Conservation (phyloP, 257 asterid genomes). For the Solanum corneliomulleri region DNA sequence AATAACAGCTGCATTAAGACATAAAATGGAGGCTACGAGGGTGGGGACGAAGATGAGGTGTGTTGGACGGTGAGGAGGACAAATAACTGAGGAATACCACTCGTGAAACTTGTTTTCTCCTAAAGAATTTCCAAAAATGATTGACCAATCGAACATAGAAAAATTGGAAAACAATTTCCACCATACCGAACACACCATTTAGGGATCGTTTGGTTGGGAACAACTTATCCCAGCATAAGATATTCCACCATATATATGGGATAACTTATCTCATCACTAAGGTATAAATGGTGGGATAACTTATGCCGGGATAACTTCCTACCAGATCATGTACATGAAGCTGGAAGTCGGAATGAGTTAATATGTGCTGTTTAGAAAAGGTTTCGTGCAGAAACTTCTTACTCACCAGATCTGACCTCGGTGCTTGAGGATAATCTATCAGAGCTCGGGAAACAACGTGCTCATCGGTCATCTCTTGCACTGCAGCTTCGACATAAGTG, state of each 20-base stretch:
- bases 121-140: background rate
- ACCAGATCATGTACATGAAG: background rate
- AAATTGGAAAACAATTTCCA: background rate
- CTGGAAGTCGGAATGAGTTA: background rate
- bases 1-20: background rate
- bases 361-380: background rate
- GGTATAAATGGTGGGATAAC: too few relatives aligned
- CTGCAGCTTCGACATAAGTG: slow-evolving; percentile 5
- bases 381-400: background rate
- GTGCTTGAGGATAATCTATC: slow-evolving; percentile 15
- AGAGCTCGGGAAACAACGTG: slow-evolving; percentile 14
- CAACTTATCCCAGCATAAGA: too few relatives aligned
- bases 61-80: background rate
- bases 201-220: too few relatives aligned
- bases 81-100: background rate
- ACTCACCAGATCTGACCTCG: slow-evolving; percentile 13
- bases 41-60: background rate
- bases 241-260: too few relatives aligned
- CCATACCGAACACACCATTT: background rate
- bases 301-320: too few relatives aligned
- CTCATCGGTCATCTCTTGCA: slow-evolving; percentile 16
- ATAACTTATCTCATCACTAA: too few relatives aligned
- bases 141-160: background rate
- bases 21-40: background rate
- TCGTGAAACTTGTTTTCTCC: background rate